Evolutionary conservation across 179 eudicot genomes (phyloP).

Genomic region (Camellia oleifera): DNA sequence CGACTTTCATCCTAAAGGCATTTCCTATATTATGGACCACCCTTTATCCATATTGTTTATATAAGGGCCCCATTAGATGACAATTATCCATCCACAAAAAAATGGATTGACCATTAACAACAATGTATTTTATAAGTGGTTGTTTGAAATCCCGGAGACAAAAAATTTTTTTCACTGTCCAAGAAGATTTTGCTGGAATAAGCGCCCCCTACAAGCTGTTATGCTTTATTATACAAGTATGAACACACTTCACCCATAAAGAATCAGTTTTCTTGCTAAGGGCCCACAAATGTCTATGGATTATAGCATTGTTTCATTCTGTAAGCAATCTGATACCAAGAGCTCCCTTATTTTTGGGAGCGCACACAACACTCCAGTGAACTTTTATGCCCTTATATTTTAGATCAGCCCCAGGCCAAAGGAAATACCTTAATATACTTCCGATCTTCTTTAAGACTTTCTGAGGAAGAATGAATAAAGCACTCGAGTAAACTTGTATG

Average conservation of each 20-base stretch:
- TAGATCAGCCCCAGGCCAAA: background rate
- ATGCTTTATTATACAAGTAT: background rate
- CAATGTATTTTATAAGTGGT: background rate
- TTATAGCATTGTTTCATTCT: background rate
- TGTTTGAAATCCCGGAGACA: background rate
- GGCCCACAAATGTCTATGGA: background rate
- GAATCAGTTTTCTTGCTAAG: background rate
- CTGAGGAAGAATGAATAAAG: background rate
- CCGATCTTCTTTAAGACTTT: background rate
- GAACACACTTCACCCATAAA: background rate
- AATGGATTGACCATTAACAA: background rate
- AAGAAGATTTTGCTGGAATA: background rate
- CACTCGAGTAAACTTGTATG: background rate
- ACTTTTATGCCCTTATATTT: background rate
- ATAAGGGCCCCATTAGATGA: too few relatives aligned
- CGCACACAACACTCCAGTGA: background rate
- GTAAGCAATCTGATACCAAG: background rate
- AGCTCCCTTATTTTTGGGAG: background rate
- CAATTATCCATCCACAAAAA: background rate
- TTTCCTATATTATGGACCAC: too few relatives aligned
- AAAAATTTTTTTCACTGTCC: background rate
- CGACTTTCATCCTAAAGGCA: too few relatives aligned
- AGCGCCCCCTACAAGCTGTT: background rate
- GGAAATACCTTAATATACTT: background rate
- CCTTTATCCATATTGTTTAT: too few relatives aligned